Evolutionary conservation across 768 basidiomycete genomes (phyloP), one percentile per base, ranked within the genome.

Genomic region (Termitomyces sp.): DNA sequence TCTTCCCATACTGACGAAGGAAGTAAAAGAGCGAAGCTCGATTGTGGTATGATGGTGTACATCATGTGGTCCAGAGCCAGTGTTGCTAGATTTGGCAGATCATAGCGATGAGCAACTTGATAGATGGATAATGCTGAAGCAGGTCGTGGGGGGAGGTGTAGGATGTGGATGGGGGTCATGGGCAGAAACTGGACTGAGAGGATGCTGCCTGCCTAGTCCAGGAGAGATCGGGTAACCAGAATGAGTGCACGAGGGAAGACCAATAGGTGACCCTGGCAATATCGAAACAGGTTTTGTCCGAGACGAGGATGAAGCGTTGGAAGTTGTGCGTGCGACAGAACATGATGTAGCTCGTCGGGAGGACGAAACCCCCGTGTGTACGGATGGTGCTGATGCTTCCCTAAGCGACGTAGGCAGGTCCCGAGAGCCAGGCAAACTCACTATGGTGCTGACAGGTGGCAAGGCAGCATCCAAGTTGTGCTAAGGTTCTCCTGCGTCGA

Each of bases 111-210:
- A 4, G 88, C 86, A 12, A 90, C 77, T 62, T 87, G 86, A 71
- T 89, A 92, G 63, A 91, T 80, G 0, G 84, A 83, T 49, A 92
- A 69, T 2, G 89, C 88, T 24, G 87, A 88, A 13, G 88, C 88
- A 16, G 88, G 83, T 4, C 75, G 70, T n/a, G 7, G 86, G 87
- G 4, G 80, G 62, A 6, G 81, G 73, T 0, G 84, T 82, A 10
- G 89, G 90, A 64, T 91, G 90, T 0, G 79, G 71, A 68, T 92
- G 87, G 3, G 90, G 89, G 64, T 92, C 90, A 12, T 77, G 72
- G 3, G 68, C 72, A 12, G 78, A 71, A 18, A 66, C 58, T 13
- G 72, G 53, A 1, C 67, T 55, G 15, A 72, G 66, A 49, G 71
- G 62, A 46, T 72, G 72, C 22, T 73, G 72, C 52, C 81, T 74